A percentile compares a stretch with the other conserved stretches of the same genome.
Evolutionary conservation across 192 early-diverging fungal species (phyloP).

Genomic region (Linnemannia hyalina): DNA sequence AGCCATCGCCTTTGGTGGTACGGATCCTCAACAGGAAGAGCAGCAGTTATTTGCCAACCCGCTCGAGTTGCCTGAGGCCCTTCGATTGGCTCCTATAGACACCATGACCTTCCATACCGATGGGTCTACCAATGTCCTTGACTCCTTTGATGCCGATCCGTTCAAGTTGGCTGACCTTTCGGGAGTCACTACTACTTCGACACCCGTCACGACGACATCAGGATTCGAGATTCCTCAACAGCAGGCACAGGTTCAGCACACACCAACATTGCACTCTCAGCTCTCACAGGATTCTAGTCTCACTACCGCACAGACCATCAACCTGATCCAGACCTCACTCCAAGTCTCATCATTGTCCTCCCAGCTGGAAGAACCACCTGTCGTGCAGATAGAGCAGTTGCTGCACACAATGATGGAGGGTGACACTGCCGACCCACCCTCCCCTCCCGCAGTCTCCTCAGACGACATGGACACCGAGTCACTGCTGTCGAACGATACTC

Average conservation of each 20-base stretch:
- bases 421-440: conserved; percentile 45
- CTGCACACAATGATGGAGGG: conserved; percentile 44
- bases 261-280: conserved; percentile 12
- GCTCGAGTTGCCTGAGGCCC: conserved; percentile 17
- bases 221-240: neutral
- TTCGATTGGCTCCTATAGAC: conserved; percentile 17
- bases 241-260: neutral
- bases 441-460: conserved; percentile 48
- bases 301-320: conserved; percentile 21
- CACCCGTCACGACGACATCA: neutral
- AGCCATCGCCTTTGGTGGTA: conserved; percentile 17
- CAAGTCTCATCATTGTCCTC: neutral
- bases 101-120: neutral
- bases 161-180: conserved; percentile 25
- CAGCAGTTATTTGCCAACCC: conserved; percentile 23
- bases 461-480: conserved; percentile 54
- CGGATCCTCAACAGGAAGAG: conserved; percentile 8
- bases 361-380: neutral
- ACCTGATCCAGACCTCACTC: conserved; percentile 39
- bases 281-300: conserved; percentile 6
- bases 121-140: neutral
- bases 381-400: neutral
- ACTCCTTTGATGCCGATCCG: conserved; percentile 1
- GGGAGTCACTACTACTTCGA: neutral
- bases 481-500: conserved; percentile 26